Conservation (phyloP, 2,329 filamentous ascomycete genomes). For the Microsporum canis region DNA sequence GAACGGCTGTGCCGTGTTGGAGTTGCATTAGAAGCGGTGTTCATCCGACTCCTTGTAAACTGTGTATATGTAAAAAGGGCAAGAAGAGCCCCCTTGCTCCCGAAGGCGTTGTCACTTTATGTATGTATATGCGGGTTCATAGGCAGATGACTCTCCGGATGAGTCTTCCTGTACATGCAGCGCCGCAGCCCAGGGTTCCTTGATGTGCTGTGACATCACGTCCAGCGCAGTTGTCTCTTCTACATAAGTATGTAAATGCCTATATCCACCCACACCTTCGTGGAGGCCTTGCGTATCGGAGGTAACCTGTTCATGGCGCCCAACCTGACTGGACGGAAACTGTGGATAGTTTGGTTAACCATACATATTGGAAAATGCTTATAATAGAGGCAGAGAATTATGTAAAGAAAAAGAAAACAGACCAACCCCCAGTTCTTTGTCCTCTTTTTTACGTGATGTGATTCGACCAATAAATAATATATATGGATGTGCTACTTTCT, state of each 20-base stretch:
- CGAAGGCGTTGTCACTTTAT: neutral
- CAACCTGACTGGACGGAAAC: slow-evolving; percentile 4
- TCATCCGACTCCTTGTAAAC: neutral
- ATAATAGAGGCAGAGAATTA: neutral
- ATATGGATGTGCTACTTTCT: neutral
- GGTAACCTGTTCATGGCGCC: neutral
- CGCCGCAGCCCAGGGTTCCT: neutral
- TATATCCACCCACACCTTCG: neutral
- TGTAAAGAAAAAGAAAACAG: too few relatives aligned
- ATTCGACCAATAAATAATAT: neutral
- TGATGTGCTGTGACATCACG: neutral
- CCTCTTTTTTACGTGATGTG: neutral
- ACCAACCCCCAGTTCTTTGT: neutral
- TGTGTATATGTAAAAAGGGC: neutral
- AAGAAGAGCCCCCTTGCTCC: neutral
- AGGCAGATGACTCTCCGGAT: neutral
- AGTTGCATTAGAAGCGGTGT: neutral
- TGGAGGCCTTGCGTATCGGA: neutral
- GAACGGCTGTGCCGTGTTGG: neutral
- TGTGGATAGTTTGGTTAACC: slow-evolving; percentile 5
- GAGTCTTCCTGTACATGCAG: neutral
- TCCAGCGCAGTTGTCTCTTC: too few relatives aligned
- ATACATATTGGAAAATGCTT: neutral
- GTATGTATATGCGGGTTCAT: neutral
- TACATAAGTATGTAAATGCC: neutral